Evolutionary conservation across 768 basidiomycete genomes (phyloP).

Genomic region (Leccinum olivaceopallidum): DNA sequence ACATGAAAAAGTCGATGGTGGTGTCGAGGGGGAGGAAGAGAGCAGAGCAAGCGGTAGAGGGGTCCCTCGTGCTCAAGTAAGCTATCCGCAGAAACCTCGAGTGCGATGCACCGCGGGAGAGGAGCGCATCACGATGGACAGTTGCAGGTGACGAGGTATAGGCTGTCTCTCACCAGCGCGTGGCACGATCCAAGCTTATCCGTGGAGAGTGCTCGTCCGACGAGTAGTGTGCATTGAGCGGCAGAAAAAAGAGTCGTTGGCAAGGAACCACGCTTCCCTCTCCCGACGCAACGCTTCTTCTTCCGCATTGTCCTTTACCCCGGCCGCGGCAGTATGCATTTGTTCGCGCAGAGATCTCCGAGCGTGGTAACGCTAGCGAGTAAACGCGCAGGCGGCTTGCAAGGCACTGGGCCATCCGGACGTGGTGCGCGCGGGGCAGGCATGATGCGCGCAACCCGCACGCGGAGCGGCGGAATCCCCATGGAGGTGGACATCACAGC

Average conservation of each 20-base stretch:
- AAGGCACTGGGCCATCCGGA: no score
- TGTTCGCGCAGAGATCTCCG: no score
- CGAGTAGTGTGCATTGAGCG: constrained; percentile 14
- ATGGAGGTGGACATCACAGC: no score
- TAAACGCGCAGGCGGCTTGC: no score
- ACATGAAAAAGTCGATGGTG: background rate
- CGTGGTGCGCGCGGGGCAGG: no score
- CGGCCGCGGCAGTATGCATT: no score
- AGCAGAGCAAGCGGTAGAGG: background rate
- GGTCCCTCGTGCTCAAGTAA: constrained; percentile 14
- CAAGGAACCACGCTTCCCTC: no score
- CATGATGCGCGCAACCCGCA: no score
- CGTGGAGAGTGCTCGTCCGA: constrained; percentile 14
- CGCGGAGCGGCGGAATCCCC: no score
- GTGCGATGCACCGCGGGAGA: constrained; percentile 28
- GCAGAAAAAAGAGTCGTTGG: background rate
- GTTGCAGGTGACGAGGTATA: constrained; percentile 19
- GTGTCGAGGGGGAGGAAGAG: background rate
- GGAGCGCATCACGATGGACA: constrained; percentile 20
- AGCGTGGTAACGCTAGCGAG: no score
- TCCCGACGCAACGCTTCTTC: no score
- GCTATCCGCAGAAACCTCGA: constrained; percentile 31
- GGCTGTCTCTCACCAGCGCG: constrained; percentile 12
- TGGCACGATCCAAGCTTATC: background rate
- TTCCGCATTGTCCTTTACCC: no score